These are phyloP conservation scores for Ophiostoma populinum DNA, from an alignment of 2,329 filamentous ascomycete genomes.

Conservation along the genomic window DNA sequence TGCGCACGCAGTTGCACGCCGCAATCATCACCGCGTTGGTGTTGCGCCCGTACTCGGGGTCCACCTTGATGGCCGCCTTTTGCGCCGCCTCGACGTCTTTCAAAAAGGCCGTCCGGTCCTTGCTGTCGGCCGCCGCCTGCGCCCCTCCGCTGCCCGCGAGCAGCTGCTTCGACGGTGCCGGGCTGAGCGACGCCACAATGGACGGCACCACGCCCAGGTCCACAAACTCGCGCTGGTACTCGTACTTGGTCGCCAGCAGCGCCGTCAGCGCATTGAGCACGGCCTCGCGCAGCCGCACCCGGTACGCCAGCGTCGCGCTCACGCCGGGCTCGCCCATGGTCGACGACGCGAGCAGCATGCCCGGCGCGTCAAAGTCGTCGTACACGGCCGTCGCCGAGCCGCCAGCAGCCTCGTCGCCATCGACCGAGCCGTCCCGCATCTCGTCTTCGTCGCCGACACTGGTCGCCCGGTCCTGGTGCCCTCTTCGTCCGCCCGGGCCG, in stretches of 20 bases:
- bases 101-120: too few species aligned
- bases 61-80: constrained; percentile 15
- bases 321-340: constrained; percentile 43
- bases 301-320: constrained; percentile 43
- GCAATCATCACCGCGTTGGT: constrained; percentile 63
- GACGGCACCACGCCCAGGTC: constrained; percentile 66
- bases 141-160: constrained; percentile 14
- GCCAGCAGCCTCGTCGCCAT: background rate
- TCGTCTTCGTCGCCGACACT: too few species aligned
- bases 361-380: constrained; percentile 3
- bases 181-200: constrained; percentile 61
- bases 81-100: constrained; percentile 14
- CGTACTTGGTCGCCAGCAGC: constrained; percentile 64
- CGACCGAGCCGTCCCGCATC: too few species aligned
- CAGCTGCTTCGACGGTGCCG: constrained; percentile 35
- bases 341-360: constrained; percentile 17
- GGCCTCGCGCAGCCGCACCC: constrained; percentile 59
- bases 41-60: constrained; percentile 49
- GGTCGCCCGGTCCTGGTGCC: too few species aligned
- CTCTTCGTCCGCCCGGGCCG: background rate
- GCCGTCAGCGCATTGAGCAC: constrained; percentile 67
- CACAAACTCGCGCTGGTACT: constrained; percentile 66
- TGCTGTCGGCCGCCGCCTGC: background rate
- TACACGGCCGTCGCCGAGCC: too few species aligned
- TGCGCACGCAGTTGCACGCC: constrained; percentile 65